Conservation (phyloP, 208 protist species). For the Leishmania turanica region DNA sequence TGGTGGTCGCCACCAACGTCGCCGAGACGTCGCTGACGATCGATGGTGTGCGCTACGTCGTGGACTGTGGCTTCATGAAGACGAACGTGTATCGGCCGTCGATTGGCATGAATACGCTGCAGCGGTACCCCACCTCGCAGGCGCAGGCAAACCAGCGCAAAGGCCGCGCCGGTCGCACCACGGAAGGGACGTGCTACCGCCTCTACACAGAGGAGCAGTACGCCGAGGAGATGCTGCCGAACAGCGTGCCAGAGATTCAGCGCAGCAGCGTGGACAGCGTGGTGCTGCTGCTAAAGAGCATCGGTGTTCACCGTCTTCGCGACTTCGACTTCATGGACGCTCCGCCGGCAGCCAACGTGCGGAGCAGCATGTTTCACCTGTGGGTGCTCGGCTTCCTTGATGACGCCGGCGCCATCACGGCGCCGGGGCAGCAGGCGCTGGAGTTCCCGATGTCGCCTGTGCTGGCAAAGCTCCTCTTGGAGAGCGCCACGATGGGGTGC, state of each 20-base stretch:
- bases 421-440: conserved; percentile 94
- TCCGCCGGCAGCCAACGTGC: conserved; percentile 95
- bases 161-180: conserved; percentile 98
- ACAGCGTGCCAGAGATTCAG: conserved; percentile 98
- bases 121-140: conserved; percentile 96
- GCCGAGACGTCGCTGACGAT: conserved; percentile 99
- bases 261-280: conserved; percentile 97
- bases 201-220: conserved; percentile 98
- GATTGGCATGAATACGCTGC: conserved; percentile 96
- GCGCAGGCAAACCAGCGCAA: conserved; percentile 97
- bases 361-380: conserved; percentile 96
- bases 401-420: conserved; percentile 95
- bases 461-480: conserved; percentile 97
- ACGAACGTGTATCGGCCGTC: conserved; percentile 98
- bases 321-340: conserved; percentile 99
- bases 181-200: conserved; percentile 94
- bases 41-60: conserved; percentile 95
- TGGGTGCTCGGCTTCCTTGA: conserved; percentile 99
- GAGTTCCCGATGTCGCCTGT: conserved; percentile 98
- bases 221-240: conserved; percentile 95
- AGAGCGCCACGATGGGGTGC: conserved; percentile 78
- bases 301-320: conserved; percentile 94
- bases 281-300: conserved; percentile 95
- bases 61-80: conserved; percentile 99
- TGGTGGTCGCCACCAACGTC: conserved; percentile 99